Evolutionary conservation across 2,329 filamentous ascomycete genomes (phyloP).

Genomic region (Fonsecaea nubica): DNA sequence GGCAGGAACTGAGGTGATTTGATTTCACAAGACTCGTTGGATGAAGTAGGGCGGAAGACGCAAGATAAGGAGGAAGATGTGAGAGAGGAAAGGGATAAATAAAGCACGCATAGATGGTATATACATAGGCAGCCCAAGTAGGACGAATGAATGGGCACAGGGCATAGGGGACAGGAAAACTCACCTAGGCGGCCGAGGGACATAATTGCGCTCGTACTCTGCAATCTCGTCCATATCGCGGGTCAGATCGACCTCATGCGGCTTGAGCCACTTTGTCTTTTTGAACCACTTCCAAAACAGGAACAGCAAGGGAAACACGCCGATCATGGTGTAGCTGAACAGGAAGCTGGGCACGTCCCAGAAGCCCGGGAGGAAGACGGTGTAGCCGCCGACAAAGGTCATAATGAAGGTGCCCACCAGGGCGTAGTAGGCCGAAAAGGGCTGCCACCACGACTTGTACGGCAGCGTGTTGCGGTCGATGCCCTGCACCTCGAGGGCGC

Average conservation of each 20-base stretch:
- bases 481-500: constrained; percentile 72
- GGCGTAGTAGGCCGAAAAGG: constrained; percentile 73
- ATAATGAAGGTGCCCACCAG: constrained; percentile 70
- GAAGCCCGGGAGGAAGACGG: constrained; percentile 72
- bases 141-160: no score
- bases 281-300: constrained; percentile 74
- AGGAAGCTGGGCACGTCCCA: constrained; percentile 76
- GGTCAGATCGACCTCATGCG: constrained; percentile 67
- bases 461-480: constrained; percentile 71
- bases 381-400: constrained; percentile 76
- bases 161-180: constrained; percentile 34
- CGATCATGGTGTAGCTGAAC: constrained; percentile 78
- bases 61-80: no score
- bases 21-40: no score
- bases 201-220: constrained; percentile 68
- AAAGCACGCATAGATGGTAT: no score
- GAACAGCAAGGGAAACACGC: constrained; percentile 72
- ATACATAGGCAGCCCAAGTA: no score
- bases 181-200: constrained; percentile 61
- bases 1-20: no score
- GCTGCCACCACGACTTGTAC: constrained; percentile 72
- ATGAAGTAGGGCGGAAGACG: no score
- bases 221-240: constrained; percentile 71
- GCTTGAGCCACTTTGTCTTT: constrained; percentile 63
- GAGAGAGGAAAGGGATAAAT: no score